Conservation (phyloP, 2,329 filamentous ascomycete genomes). For the Cordyceps fumosorosea region DNA sequence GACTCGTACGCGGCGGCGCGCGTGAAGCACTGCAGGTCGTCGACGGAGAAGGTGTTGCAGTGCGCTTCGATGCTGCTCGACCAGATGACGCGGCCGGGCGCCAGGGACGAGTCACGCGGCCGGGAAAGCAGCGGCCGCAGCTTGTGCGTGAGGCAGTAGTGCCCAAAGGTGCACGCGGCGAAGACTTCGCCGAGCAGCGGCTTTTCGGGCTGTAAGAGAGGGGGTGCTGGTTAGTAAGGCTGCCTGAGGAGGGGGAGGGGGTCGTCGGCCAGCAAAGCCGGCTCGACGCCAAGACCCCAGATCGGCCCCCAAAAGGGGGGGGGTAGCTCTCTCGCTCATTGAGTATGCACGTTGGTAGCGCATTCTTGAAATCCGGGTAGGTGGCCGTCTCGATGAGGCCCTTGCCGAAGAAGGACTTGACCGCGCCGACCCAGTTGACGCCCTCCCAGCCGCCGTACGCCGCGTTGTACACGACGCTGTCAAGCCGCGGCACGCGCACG, state of each 20-base stretch:
- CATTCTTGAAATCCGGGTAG: slow-evolving; percentile 71
- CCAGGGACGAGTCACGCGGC: slow-evolving; percentile 27
- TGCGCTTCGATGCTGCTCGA: slow-evolving; percentile 72
- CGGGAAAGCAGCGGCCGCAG: slow-evolving; percentile 66
- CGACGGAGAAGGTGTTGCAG: slow-evolving; percentile 45
- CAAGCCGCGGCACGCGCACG: slow-evolving; percentile 61
- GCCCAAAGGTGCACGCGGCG: slow-evolving; percentile 87
- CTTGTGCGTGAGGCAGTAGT: slow-evolving; percentile 82
- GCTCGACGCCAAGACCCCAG: neutral
- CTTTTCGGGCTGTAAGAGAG: slow-evolving; percentile 36
- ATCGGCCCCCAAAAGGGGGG: neutral
- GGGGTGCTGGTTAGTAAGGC: neutral
- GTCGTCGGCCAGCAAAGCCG: neutral
- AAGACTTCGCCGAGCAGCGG: slow-evolving; percentile 75
- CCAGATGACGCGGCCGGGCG: slow-evolving; percentile 72
- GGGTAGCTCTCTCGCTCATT: slow-evolving; percentile 29
- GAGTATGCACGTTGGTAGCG: slow-evolving; percentile 40
- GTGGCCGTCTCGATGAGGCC: slow-evolving; percentile 64
- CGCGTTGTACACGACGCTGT: slow-evolving; percentile 78
- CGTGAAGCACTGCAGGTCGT: slow-evolving; percentile 70
- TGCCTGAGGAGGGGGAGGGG: no score
- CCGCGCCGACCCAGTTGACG: slow-evolving; percentile 60
- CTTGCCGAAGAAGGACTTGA: slow-evolving; percentile 45
- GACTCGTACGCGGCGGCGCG: slow-evolving; percentile 69
- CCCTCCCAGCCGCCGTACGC: slow-evolving; percentile 82